A percentile compares a stretch with the other conserved stretches of the same genome.
Evolutionary conservation across 2,329 filamentous ascomycete genomes (phyloP).

Genomic region (Fusarium chaquense): DNA sequence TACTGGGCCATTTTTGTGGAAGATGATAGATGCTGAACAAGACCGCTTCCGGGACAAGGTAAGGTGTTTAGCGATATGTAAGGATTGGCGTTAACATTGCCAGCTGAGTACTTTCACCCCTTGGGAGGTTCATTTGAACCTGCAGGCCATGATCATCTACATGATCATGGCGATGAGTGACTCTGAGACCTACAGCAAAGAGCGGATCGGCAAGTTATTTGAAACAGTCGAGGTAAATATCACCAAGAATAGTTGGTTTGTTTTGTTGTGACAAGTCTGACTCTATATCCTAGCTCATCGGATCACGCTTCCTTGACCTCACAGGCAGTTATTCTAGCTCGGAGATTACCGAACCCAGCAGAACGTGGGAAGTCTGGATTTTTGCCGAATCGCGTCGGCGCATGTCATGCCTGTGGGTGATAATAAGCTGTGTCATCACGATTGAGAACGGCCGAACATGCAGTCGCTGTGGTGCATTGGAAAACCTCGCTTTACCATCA

Average conservation of each 20-base stretch:
- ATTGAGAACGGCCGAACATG: constrained; percentile 28
- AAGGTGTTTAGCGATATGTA: not conserved
- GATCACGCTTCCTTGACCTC: constrained; percentile 19
- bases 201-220: constrained; percentile 19
- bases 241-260: no score
- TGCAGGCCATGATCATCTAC: constrained; percentile 48
- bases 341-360: constrained; percentile 29
- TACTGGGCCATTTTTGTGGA: constrained; percentile 47
- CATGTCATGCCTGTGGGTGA: constrained; percentile 44
- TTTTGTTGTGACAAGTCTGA: fast-evolving
- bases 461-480: constrained; percentile 3
- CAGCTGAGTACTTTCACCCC: constrained; percentile 13
- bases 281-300: constrained; percentile 17
- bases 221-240: constrained; percentile 35
- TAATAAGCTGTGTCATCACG: constrained; percentile 40
- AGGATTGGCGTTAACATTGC: not conserved
- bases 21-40: constrained; percentile 44
- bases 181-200: constrained; percentile 15
- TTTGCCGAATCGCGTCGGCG: constrained; percentile 49
- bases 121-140: constrained; percentile 34
- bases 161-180: constrained; percentile 49
- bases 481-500: constrained; percentile 32
- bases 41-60: constrained; percentile 39
- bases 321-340: constrained; percentile 24
- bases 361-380: constrained; percentile 50